Evolutionary conservation across 257 asterid genomes (phyloP), one percentile per base, ranked within the genome.

Genomic region (Anisodus acutangulus): DNA sequence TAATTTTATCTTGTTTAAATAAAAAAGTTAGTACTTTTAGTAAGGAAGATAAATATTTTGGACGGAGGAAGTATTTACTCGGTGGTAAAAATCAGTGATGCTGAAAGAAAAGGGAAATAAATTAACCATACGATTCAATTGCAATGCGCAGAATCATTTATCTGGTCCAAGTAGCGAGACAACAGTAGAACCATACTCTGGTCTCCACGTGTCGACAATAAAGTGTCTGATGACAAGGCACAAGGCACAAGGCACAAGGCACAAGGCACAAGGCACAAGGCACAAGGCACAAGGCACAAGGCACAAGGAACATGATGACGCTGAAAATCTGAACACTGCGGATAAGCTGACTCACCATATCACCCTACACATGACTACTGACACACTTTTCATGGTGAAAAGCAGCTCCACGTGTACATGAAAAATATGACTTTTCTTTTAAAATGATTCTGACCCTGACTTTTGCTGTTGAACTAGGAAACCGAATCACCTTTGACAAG

Each of bases 401-500:
- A 85, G 17, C 47, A 39, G 84, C 31, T 90, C 89, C 93, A 91
- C 76, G 11, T 92, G 88, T 89, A 88, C 11, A 43, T 45, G 63
- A 31, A 12, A 17, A 53, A 76, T 4, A 74, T 26, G 63, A 76
- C 81, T 11, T 2, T 37, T 13, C 8, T 76, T 76, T 26, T 12
- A 76, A 76, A 76, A 76, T 76, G 62, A 39, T 85, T 43, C 31
- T 6, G 67, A 51, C 54, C 60, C 54, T 31, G 74, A 83, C 60
- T 70, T 86, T 53, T 88, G 91, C 91, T 88, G 67, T 41, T 10
- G 72, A 64, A 91, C 90, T 83, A 90, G 94, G 96, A 90, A 92
- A 89, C 94, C 85, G 17, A 84, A 64, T 66, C 89, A 81, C 79
- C 80, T 69, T 82, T 84, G 85, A 71, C 49, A 13, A 70, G 64